Percentiles rank a stretch among this genome's conserved stretches.
These are phyloP conservation scores for Bryopsis sp. DNA, from an alignment of 139 green algal genomes.

Conservation along the genomic window DNA sequence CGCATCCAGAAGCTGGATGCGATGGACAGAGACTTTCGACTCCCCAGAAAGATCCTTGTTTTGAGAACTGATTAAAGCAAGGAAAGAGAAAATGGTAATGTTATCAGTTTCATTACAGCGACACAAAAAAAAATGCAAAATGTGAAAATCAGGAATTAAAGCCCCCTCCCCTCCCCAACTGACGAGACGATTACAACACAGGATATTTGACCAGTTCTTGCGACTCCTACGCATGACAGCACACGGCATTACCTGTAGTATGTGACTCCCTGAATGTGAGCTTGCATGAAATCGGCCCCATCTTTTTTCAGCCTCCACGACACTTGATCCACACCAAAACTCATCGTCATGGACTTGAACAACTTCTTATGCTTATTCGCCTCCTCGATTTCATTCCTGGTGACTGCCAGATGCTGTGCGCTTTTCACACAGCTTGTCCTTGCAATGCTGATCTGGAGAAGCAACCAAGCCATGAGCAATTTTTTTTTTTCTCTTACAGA, in stretches of 20 bases:
- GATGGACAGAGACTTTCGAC: conserved; percentile 17
- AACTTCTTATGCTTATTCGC: conserved; percentile 20
- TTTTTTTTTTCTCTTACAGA: too few species aligned
- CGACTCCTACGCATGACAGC: background rate
- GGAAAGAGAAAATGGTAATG: too few species aligned
- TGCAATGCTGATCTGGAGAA: conserved; percentile 10
- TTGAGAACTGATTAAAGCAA: conserved; percentile 7
- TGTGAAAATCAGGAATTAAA: too few species aligned
- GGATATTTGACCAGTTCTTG: too few species aligned
- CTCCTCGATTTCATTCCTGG: background rate
- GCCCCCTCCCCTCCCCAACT: too few species aligned
- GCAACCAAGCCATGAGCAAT: background rate
- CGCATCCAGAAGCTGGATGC: conserved; percentile 9
- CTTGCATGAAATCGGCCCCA: conserved; percentile 17
- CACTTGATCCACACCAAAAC: background rate
- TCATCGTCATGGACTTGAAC: conserved; percentile 18
- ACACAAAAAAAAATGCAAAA: too few species aligned
- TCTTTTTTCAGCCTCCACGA: conserved; percentile 13
- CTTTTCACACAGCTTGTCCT: conserved; percentile 7
- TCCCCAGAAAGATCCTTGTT: conserved; percentile 23
- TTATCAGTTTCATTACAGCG: too few species aligned
- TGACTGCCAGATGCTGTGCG: background rate
- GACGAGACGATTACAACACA: too few species aligned
- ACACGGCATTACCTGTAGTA: background rate
- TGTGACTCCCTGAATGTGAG: conserved; percentile 11